Evolutionary conservation across 1,284 basidiomycete species (phyloP).

Genomic region (Sporisorium exsertum): DNA sequence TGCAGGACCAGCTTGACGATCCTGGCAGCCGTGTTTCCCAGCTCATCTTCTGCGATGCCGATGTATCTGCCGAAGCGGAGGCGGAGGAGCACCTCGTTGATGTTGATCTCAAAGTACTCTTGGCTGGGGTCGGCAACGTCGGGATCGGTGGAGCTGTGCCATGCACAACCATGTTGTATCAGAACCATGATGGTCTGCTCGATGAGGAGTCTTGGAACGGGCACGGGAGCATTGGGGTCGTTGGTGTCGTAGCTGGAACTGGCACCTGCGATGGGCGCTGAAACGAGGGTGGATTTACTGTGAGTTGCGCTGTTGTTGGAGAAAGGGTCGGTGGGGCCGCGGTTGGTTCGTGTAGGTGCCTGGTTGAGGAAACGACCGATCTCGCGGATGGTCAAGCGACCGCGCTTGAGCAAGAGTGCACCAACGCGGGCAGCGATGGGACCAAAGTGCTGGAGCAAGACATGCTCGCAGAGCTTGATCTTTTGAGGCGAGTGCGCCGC

Average conservation of each 20-base stretch:
- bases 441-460: conserved; percentile 83
- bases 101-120: conserved; percentile 70
- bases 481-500: conserved; percentile 60
- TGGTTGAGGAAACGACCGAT: conserved; percentile 64
- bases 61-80: conserved; percentile 73
- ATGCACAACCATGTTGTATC: conserved; percentile 83
- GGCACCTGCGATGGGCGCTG: conserved; percentile 36
- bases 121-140: conserved; percentile 33
- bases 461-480: conserved; percentile 77
- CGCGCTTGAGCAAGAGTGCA: conserved; percentile 83
- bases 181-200: conserved; percentile 83
- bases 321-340: conserved; percentile 41
- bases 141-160: conserved; percentile 63
- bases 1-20: conserved; percentile 74
- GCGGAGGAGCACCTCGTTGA: conserved; percentile 67
- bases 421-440: conserved; percentile 79
- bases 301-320: conserved; percentile 16
- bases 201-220: conserved; percentile 75
- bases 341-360: conserved; percentile 36
- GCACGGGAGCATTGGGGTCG: conserved; percentile 75
- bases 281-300: conserved; percentile 33
- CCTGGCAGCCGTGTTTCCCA: conserved; percentile 74
- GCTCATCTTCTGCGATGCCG: conserved; percentile 81
- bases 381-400: conserved; percentile 79
- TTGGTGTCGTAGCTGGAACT: conserved; percentile 42